Base-by-base conservation (phyloP, 2,329 filamentous ascomycete species). In the Pestalotiopsis sp. region DNA sequence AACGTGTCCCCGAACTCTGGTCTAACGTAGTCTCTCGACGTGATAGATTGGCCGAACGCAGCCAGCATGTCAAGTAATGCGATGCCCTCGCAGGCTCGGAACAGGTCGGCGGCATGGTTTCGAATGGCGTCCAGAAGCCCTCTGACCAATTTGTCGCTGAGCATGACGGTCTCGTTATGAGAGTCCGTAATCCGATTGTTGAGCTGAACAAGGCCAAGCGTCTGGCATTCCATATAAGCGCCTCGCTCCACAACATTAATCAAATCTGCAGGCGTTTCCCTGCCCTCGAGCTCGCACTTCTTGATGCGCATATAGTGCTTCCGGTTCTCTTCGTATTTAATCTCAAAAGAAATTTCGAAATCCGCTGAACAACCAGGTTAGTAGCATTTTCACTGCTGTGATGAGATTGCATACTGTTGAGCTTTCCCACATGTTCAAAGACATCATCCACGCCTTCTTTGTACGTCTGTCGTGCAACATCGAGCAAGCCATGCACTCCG, bases 391-490 rank as follows among this genome's bases (percentile, higher is more conserved):
- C 13, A 62, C 27, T 36, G 64, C 38, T 38, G 13, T 5, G 27
- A 12, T 27, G 9, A 52, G 65, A 17, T 1, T 12, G 71, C 82
- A 67, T 79, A 92, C 93, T 84, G 70, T 88, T 88, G 12, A 98
- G 79, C 17, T 89, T 86, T 25, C 88, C 85, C 2, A 95, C 85
- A 76, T 95, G 88, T 65, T 91, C 85, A 72, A 92, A 87, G 3
- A 93, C 88, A 78, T 97, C 93, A 63, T 92, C 88, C 4, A 91
- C 96, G 1, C 92, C 90, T 77, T 98, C 95, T 74, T 96, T 97
- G 81, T 96, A 98, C 0, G 93, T 94, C 74, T 94, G 92, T 4
- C 95, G 88, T 41, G 94, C 93, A 49, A 98, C 92, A 79, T 98
- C 95, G 3, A 98, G 87, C 68, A 98, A 87, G 2, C 93, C 93